These are phyloP conservation scores for Stipa capillata DNA, from an alignment of 176 grass and related monocot species.

Conservation along the genomic window DNA sequence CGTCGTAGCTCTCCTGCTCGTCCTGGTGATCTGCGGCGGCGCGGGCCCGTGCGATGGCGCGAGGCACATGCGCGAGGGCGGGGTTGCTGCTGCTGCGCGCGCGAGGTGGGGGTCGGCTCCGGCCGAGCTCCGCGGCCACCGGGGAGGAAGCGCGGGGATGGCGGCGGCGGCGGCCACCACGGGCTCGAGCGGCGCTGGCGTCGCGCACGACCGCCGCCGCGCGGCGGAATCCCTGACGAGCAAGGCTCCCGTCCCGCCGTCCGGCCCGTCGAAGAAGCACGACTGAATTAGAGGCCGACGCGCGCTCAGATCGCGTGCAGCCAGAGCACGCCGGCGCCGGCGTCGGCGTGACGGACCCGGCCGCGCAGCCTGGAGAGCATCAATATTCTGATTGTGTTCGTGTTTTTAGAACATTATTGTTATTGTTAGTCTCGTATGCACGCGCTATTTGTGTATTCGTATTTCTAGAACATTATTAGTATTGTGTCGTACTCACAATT, in stretches of 20 bases:
- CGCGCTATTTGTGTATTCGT: not conserved
- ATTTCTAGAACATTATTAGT: too few species aligned
- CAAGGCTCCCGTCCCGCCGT: slow-evolving; percentile 9
- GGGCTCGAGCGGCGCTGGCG: not conserved
- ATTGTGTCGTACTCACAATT: too few species aligned
- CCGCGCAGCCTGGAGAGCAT: not conserved
- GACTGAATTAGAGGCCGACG: not conserved
- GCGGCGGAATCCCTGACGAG: not conserved
- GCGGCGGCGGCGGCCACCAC: too few species aligned
- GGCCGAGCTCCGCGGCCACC: not conserved
- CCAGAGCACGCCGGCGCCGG: not conserved
- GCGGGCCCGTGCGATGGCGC: not conserved
- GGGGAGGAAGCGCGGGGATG: not conserved
- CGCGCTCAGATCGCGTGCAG: not conserved
- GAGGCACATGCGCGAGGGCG: slow-evolving; percentile 18
- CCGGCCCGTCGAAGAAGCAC: slow-evolving; percentile 8
- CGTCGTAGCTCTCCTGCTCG: not conserved
- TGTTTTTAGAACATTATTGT: not conserved
- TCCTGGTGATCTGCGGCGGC: not conserved
- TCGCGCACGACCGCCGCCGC: not conserved
- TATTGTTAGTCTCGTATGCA: not conserved
- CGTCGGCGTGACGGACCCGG: not conserved
- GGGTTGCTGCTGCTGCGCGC: too few species aligned
- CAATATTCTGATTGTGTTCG: not conserved
- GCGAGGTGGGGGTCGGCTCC: not conserved